Conservation (phyloP, 1,139 yeast species). For the Lodderomyces parapsilosis region DNA sequence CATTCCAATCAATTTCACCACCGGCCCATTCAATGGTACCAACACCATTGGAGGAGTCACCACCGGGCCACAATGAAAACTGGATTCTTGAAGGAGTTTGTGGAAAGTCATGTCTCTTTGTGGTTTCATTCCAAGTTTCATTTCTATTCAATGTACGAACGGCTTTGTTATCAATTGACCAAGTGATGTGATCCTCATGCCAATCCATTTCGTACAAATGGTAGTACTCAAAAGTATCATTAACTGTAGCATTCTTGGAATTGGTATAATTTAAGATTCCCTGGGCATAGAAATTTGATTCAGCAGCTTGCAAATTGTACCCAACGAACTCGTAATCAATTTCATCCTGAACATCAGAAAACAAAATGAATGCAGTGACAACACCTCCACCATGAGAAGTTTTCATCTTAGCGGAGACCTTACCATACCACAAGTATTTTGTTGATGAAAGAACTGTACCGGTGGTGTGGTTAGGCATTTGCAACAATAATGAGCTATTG, state of each 20-base stretch:
- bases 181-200: slow-evolving; percentile 67
- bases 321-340: slow-evolving; percentile 89
- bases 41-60: slow-evolving; percentile 55
- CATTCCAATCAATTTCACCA: slow-evolving; percentile 81
- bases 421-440: slow-evolving; percentile 85
- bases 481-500: slow-evolving; percentile 58
- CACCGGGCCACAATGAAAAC: slow-evolving; percentile 82
- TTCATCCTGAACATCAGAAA: slow-evolving; percentile 87
- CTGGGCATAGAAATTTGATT: slow-evolving; percentile 76
- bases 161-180: slow-evolving; percentile 71
- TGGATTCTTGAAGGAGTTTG: slow-evolving; percentile 89
- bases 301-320: slow-evolving; percentile 59
- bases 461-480: slow-evolving; percentile 75
- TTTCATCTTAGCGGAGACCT: slow-evolving; percentile 64
- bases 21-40: slow-evolving; percentile 97
- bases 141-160: slow-evolving; percentile 66
- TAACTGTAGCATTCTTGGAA: slow-evolving; percentile 43
- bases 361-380: slow-evolving; percentile 78
- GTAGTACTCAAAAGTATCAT: slow-evolving; percentile 61
- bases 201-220: slow-evolving; percentile 84
- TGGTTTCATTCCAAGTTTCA: slow-evolving; percentile 69
- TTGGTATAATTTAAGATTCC: slow-evolving; percentile 72
- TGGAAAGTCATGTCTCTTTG: slow-evolving; percentile 65
- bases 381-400: slow-evolving; percentile 80
- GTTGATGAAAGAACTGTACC: slow-evolving; percentile 86